Conservation (phyloP, 2,329 filamentous ascomycete genomes). For the Sporothrix mexicana region DNA sequence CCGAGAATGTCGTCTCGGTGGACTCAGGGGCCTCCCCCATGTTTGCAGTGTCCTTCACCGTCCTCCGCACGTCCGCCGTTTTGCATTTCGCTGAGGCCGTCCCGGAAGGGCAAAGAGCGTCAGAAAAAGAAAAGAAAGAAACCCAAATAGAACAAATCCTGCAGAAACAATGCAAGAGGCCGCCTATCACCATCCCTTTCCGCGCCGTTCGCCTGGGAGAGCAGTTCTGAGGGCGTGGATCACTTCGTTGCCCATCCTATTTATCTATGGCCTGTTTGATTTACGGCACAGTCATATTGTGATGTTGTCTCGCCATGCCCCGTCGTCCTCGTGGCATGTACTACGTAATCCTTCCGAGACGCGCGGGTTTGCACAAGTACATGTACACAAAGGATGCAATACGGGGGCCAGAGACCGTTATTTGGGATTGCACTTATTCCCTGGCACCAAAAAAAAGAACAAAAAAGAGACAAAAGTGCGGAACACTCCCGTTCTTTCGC, state of each 20-base stretch:
- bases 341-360: not conserved
- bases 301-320: slow-evolving; percentile 3
- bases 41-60: not conserved
- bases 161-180: slow-evolving; percentile 16
- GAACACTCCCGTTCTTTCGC: not conserved
- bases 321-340: not conserved
- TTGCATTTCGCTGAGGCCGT: slow-evolving; percentile 3
- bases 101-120: slow-evolving; percentile 20
- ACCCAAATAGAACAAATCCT: not conserved
- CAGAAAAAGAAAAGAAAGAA: slow-evolving; percentile 1
- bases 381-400: not conserved
- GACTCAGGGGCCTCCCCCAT: not conserved
- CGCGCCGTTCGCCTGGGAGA: not conserved
- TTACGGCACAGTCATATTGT: not conserved
- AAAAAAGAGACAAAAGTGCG: not conserved
- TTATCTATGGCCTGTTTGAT: not conserved
- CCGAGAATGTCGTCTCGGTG: not conserved
- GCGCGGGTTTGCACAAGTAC: not conserved
- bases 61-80: slow-evolving; percentile 7
- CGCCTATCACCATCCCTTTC: slow-evolving; percentile 24
- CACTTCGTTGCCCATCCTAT: not conserved
- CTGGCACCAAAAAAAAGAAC: not conserved
- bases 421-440: not conserved
- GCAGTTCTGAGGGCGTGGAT: not conserved
- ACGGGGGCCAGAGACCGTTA: not conserved